These are phyloP conservation scores for Nicotiana sylvestris DNA, from an alignment of 257 asterid genomes.

Conservation along the genomic window DNA sequence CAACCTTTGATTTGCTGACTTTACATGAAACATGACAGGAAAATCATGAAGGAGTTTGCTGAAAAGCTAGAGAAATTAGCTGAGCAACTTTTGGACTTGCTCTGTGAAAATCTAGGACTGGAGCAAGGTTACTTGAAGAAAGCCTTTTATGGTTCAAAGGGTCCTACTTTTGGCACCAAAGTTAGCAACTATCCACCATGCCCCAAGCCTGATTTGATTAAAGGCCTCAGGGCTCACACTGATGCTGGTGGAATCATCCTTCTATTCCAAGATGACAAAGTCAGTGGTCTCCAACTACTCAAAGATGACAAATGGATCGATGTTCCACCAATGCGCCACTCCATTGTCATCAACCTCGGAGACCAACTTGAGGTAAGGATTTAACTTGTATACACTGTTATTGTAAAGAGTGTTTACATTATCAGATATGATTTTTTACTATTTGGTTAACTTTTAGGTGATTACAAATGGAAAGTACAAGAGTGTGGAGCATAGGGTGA, in stretches of 20 bases:
- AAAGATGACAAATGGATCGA: slow-evolving; percentile 67
- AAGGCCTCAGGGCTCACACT: slow-evolving; percentile 79
- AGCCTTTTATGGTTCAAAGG: slow-evolving; percentile 61
- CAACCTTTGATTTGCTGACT: background rate
- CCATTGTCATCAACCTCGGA: slow-evolving; percentile 61
- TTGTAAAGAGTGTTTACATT: background rate
- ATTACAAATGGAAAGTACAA: slow-evolving; percentile 62
- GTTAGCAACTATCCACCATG: slow-evolving; percentile 78
- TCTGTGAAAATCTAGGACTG: slow-evolving; percentile 75
- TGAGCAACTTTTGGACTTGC: slow-evolving; percentile 54
- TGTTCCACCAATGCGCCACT: slow-evolving; percentile 80
- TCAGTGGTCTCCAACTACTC: slow-evolving; percentile 72
- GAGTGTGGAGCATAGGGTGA: slow-evolving; percentile 63
- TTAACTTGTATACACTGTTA: background rate
- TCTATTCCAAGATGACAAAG: slow-evolving; percentile 72
- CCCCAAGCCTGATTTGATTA: slow-evolving; percentile 71
- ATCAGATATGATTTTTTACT: background rate
- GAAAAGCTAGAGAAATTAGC: slow-evolving; percentile 54
- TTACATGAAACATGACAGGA: slow-evolving; percentile 30
- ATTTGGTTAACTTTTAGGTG: slow-evolving; percentile 28
- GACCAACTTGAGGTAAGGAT: slow-evolving; percentile 58
- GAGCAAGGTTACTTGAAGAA: slow-evolving; percentile 65
- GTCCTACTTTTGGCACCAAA: slow-evolving; percentile 73
- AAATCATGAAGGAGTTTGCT: slow-evolving; percentile 62
- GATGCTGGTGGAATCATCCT: slow-evolving; percentile 76